Conservation (phyloP, 2,329 filamentous ascomycete genomes). For the Plectosphaerella cucumerina region DNA sequence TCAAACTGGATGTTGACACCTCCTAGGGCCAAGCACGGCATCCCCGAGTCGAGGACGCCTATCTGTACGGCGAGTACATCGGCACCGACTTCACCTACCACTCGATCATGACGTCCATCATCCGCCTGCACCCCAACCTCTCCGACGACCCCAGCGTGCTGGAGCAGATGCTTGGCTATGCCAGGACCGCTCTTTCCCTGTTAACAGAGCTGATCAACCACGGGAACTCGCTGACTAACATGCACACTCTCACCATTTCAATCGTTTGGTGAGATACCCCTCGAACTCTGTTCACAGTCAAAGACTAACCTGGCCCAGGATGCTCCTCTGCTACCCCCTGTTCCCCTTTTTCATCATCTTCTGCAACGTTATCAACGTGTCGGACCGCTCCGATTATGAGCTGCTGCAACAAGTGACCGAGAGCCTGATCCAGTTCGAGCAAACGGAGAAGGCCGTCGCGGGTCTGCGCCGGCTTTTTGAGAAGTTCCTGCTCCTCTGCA, state of each 20-base stretch:
- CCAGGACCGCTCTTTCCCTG: neutral
- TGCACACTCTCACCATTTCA: neutral
- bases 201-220: neutral
- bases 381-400: neutral
- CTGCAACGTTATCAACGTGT: conserved; percentile 1
- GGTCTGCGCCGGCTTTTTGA: conserved; percentile 1
- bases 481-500: neutral
- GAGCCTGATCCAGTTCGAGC: neutral
- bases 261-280: neutral
- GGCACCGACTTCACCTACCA: conserved; percentile 1
- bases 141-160: neutral
- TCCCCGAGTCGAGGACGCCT: neutral
- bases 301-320: neutral
- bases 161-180: conserved; percentile 1
- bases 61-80: conserved; percentile 1
- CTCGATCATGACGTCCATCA: conserved; percentile 1
- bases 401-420: neutral
- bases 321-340: neutral
- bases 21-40: neutral
- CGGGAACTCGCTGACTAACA: neutral
- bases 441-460: neutral
- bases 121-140: neutral
- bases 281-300: too few relatives aligned
- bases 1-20: neutral
- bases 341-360: conserved; percentile 3